Conservation (phyloP, 345 rosid genomes). For the Geranium brycei region DNA sequence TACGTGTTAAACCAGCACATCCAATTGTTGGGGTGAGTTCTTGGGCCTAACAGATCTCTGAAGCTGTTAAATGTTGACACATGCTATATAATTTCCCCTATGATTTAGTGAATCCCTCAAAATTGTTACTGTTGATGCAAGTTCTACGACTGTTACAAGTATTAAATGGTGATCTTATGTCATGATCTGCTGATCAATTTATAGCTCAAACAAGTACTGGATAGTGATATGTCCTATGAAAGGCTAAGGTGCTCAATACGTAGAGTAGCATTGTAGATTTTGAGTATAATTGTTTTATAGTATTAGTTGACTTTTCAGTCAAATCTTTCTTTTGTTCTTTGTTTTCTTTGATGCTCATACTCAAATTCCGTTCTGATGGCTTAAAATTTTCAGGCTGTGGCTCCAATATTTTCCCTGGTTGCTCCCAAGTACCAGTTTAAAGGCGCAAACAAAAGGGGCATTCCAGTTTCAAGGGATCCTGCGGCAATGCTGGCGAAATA, state of each 20-base stretch:
- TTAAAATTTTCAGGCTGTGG: conserved; percentile 50
- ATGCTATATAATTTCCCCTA: too few relatives aligned
- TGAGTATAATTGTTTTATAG: neutral
- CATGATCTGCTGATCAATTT: too few relatives aligned
- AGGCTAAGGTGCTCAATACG: too few relatives aligned
- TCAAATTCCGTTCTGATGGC: neutral
- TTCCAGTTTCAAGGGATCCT: conserved; percentile 93
- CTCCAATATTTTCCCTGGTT: conserved; percentile 75
- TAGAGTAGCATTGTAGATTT: too few relatives aligned
- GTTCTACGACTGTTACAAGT: too few relatives aligned
- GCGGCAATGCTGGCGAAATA: conserved; percentile 80
- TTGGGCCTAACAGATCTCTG: neutral
- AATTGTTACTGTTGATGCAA: too few relatives aligned
- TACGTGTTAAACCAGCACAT: conserved; percentile 89
- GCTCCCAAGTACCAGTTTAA: conserved; percentile 81
- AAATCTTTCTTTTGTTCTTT: neutral
- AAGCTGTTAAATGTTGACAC: too few relatives aligned
- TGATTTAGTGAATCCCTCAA: too few relatives aligned
- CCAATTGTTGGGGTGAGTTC: conserved; percentile 79
- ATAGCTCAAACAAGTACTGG: too few relatives aligned
- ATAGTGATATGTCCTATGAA: too few relatives aligned
- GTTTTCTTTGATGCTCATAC: neutral
- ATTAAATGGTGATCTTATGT: too few relatives aligned
- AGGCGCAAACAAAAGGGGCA: conserved; percentile 96
- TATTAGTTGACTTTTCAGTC: neutral